These are phyloP conservation scores for Puya raimondii DNA, from an alignment of 176 grass and related monocot species.

Conservation along the genomic window DNA sequence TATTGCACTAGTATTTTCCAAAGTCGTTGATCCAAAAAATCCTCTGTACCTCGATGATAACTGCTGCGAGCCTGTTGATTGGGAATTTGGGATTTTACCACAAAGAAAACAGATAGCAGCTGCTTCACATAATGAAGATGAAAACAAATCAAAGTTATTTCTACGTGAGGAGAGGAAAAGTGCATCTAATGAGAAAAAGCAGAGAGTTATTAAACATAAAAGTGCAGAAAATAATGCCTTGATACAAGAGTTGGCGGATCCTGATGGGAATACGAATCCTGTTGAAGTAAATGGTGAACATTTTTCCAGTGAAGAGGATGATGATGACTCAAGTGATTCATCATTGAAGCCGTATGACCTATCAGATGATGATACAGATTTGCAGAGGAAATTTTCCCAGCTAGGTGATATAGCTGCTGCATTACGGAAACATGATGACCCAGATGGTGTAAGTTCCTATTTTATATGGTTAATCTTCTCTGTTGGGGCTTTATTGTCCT, in stretches of 20 bases:
- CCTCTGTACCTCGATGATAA: slow-evolving; percentile 86
- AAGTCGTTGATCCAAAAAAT: slow-evolving; percentile 85
- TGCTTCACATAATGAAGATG: slow-evolving; percentile 34
- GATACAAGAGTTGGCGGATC: slow-evolving; percentile 37
- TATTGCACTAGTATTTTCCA: slow-evolving; percentile 87
- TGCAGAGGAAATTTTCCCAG: slow-evolving; percentile 67
- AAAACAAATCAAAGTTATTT: slow-evolving; percentile 32
- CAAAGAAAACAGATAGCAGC: slow-evolving; percentile 33
- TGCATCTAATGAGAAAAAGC: slow-evolving; percentile 34
- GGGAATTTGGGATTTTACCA: slow-evolving; percentile 70
- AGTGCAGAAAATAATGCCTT: slow-evolving; percentile 22
- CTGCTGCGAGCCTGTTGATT: slow-evolving; percentile 71
- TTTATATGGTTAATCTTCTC: slow-evolving; percentile 4
- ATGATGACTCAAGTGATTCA: slow-evolving; percentile 56
- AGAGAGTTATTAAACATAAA: slow-evolving; percentile 32
- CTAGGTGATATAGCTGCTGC: slow-evolving; percentile 61
- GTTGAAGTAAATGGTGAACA: slow-evolving; percentile 13
- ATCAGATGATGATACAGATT: slow-evolving; percentile 70
- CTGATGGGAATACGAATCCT: slow-evolving; percentile 41
- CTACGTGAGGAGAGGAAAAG: slow-evolving; percentile 32
- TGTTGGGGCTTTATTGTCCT: neutral
- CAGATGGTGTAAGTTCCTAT: slow-evolving; percentile 69
- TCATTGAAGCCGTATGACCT: slow-evolving; percentile 93
- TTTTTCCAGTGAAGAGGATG: slow-evolving; percentile 29
- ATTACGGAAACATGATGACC: slow-evolving; percentile 81